Evolutionary conservation across 257 asterid genomes (phyloP), one percentile per base, ranked within the genome.

Genomic region (Forsythia suspensa): DNA sequence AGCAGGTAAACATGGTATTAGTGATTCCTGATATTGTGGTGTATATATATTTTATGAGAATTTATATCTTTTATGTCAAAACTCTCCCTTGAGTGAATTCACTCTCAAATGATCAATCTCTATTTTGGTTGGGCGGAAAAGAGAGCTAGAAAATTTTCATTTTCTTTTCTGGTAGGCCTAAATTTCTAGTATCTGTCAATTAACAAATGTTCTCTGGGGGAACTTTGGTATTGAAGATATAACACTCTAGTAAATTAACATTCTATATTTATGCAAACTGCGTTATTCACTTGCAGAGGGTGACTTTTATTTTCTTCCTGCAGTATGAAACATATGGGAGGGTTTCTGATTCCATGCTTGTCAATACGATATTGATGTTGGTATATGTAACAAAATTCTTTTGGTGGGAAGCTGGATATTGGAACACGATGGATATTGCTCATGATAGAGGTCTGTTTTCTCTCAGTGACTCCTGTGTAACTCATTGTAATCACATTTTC

Each of bases 381-480:
- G 94, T 95, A 65, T 95, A 95, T 46, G 94, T 95, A 18, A 90
- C 98, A 55, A 95, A 95, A 84, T 95, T 95, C 90, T 95, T 95
- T 84, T 95, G 96, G 99, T 95, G 99, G 99, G 99, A 95, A 92
- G 97, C 98, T 86, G 99, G 99, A 80, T 95, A 93, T 74, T 95
- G 99, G 99, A 93, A 88, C 90, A 95, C 99, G 67, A 95, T 95
- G 99, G 99, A 95, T 86, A 95, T 95, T 85, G 97, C 99, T 79
- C 99, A 95, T 79, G 99, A 95, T 85, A 87, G 99, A 95, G 99
- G 99, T 95, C 80, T 81, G 66, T 39, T 34, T 73, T 18, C 9
- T 38, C 67, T 76, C 69, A 43, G 52, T 70, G 43, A 44, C 59
- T 78, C 57, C 57, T 38, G 42, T 29, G 29, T 80, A 34, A 77